These are phyloP conservation scores for Myxozyma geophila DNA, from an alignment of 805 yeast species.

Conservation along the genomic window DNA sequence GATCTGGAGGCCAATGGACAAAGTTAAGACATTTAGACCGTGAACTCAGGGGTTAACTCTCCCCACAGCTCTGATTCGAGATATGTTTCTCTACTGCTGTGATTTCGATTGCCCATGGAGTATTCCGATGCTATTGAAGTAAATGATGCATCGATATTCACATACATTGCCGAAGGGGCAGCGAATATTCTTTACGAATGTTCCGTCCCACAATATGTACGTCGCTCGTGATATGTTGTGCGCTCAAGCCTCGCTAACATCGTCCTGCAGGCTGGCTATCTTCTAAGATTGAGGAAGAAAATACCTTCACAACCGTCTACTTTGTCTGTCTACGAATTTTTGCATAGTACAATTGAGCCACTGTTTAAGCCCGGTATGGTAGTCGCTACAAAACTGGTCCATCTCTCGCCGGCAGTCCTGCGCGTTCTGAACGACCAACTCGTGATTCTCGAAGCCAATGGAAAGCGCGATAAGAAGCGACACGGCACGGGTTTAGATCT, in stretches of 20 bases:
- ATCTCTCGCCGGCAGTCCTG: conserved; percentile 9
- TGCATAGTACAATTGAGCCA: conserved; percentile 16
- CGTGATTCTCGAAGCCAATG: conserved; percentile 9
- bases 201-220: conserved; percentile 10
- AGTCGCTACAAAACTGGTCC: conserved; percentile 18
- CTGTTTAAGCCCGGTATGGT: conserved; percentile 18
- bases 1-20: not conserved
- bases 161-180: conserved; percentile 33
- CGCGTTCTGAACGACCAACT: conserved; percentile 18
- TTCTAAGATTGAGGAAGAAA: conserved; percentile 28
- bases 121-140: not conserved
- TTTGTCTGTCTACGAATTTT: conserved; percentile 18
- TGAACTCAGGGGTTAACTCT: not conserved
- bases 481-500: conserved; percentile 22
- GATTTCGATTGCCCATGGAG: no score
- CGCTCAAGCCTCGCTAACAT: not conserved
- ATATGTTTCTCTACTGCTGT: no score
- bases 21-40: not conserved
- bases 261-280: conserved; percentile 9
- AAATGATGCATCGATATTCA: conserved; percentile 7
- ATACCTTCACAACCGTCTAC: conserved; percentile 28
- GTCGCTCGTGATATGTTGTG: not conserved
- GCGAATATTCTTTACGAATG: conserved; percentile 29
- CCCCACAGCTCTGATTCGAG: not conserved
- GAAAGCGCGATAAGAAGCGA: conserved; percentile 22